Conservation (phyloP, 2,329 filamentous ascomycete species). For the Diaporthe capsici region DNA sequence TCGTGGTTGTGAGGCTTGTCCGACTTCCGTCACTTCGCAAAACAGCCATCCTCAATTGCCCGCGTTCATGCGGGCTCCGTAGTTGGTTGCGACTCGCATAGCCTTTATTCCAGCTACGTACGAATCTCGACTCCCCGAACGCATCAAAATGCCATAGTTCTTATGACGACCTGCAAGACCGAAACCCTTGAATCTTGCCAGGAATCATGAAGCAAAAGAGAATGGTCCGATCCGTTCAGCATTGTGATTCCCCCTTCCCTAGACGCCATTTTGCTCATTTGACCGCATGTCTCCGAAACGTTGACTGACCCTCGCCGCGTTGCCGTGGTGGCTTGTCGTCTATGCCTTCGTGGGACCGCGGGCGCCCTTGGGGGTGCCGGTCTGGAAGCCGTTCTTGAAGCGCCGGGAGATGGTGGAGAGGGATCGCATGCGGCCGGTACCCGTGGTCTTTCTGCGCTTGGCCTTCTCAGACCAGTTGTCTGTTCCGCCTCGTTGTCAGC, state of each 20-base stretch:
- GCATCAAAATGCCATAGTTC: slow-evolving; percentile 40
- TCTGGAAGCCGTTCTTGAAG: slow-evolving; percentile 99
- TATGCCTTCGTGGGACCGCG: slow-evolving; percentile 70
- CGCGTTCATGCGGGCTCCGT: slow-evolving; percentile 10
- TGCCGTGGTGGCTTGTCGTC: slow-evolving; percentile 43
- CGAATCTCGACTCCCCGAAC: slow-evolving; percentile 35
- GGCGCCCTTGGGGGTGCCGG: slow-evolving; percentile 86
- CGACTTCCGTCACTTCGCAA: slow-evolving; percentile 12
- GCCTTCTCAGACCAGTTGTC: slow-evolving; percentile 99
- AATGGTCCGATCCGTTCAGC: slow-evolving; percentile 42
- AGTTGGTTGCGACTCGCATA: slow-evolving; percentile 38
- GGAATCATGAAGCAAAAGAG: slow-evolving; percentile 41
- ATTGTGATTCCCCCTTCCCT: slow-evolving; percentile 46
- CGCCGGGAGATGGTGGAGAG: slow-evolving; percentile 92
- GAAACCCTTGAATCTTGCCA: slow-evolving; percentile 40
- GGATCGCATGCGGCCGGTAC: slow-evolving; percentile 95
- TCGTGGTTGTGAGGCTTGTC: not conserved
- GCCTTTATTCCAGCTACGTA: slow-evolving; percentile 42
- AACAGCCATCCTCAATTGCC: slow-evolving; percentile 19
- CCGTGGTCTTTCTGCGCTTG: slow-evolving; percentile 99
- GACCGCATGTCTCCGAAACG: slow-evolving; percentile 38
- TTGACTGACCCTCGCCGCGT: slow-evolving; percentile 31
- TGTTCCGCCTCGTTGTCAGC: slow-evolving; percentile 58
- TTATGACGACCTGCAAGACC: slow-evolving; percentile 43
- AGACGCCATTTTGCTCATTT: slow-evolving; percentile 41